A percentile compares a stretch with the other conserved stretches of the same genome.
Evolutionary conservation across 2,329 filamentous ascomycete genomes (phyloP).

Genomic region (Lasiodiplodia citricola): DNA sequence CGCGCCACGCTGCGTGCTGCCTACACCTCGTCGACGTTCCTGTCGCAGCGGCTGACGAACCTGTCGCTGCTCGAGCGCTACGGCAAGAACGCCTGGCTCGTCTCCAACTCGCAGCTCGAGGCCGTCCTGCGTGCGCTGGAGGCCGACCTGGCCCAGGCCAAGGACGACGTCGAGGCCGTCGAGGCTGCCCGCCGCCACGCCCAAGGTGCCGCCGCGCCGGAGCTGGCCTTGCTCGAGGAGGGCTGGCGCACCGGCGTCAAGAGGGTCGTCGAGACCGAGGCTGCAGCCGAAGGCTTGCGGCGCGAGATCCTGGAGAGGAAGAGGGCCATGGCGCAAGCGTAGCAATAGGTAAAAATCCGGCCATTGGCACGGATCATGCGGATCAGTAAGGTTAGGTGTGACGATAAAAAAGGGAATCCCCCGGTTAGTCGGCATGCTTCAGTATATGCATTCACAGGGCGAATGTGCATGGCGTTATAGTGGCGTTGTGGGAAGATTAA

Average conservation of each 20-base stretch:
- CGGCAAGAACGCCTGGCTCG: slow-evolving; percentile 91
- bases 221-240: slow-evolving; percentile 75
- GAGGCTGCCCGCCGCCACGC: slow-evolving; percentile 71
- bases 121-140: slow-evolving; percentile 72
- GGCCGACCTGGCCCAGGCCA: slow-evolving; percentile 71
- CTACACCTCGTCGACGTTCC: slow-evolving; percentile 64
- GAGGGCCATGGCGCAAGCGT: slow-evolving; percentile 30
- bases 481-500: slow-evolving; percentile 16
- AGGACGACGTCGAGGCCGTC: slow-evolving; percentile 73
- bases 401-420: background rate
- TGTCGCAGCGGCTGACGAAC: slow-evolving; percentile 62
- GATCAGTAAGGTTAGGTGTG: background rate
- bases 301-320: slow-evolving; percentile 44
- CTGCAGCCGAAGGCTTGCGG: slow-evolving; percentile 74
- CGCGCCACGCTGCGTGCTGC: slow-evolving; percentile 58
- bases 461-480: background rate
- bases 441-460: background rate
- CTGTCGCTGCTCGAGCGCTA: slow-evolving; percentile 77
- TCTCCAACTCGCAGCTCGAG: slow-evolving; percentile 82
- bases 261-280: slow-evolving; percentile 81
- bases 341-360: background rate
- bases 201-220: slow-evolving; percentile 74
- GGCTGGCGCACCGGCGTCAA: slow-evolving; percentile 81
- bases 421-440: background rate
- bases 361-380: background rate